Evolutionary conservation across 805 yeast species (phyloP), one percentile per base, ranked within the genome.

Genomic region (Candida piceae): DNA sequence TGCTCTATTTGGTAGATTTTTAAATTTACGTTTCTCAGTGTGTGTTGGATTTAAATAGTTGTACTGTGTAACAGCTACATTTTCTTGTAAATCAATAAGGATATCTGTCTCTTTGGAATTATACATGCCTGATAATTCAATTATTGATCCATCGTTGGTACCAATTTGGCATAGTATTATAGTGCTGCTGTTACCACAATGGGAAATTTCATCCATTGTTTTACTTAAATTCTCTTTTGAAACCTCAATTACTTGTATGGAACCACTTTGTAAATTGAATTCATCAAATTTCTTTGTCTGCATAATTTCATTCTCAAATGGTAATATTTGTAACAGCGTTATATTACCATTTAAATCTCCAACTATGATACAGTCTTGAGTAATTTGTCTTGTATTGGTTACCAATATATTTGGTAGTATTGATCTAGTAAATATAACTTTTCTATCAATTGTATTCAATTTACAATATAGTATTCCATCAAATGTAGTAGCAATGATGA

Each of bases 321-420:
- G n/a, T n/a, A n/a, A n/a, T n/a, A n/a, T n/a, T n/a, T n/a, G n/a
- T n/a, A n/a, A n/a, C n/a, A n/a, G n/a, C n/a, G n/a, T n/a, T n/a
- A n/a, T 10, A 29, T 55, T 55, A 2, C 60, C 60, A 13, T 49
- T 29, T 5, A 46, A 5, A 39, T 55, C 60, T 18, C 58, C 55
- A 16, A 50, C 40, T 0, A 47, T 21, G 6, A 55, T 12, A 7
- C 44, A 39, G 32, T 51, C 44, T 9, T 30, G 31, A 11, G 44
- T 44, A 20, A 46, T 22, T 1, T 29, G 33, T 9, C 31, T 35
- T 19, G 49, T 19, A 5, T 34, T 34, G 7, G 46, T 38, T 4
- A 40, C 38, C n/a, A 41, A 19, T 7, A 39, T 22, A 7, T 25
- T 19, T 11, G 27, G 17, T 6, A 36, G 6, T 2, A 45, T 4